A percentile compares a stretch with the other conserved stretches of the same genome.
Evolutionary conservation across 2,329 filamentous ascomycete species (phyloP).

Genomic region (Fusarium phyllophilum): DNA sequence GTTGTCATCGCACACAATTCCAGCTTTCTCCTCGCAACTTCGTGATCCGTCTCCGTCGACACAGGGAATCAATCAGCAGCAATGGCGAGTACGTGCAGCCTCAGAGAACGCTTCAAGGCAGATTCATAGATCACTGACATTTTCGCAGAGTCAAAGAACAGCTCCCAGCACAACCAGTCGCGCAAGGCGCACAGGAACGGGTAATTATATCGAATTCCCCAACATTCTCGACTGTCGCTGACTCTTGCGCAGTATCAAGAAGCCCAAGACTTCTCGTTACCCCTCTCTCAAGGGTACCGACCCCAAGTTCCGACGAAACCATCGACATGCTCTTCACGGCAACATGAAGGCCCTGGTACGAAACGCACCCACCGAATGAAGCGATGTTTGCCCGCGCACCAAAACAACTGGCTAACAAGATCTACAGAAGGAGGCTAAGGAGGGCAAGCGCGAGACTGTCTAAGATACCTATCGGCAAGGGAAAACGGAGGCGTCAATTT

Average conservation of each 20-base stretch:
- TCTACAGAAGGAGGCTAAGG: slow-evolving; percentile 92
- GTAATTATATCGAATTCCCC: slow-evolving; percentile 65
- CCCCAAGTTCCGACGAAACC: slow-evolving; percentile 99
- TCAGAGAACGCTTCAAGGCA: not conserved
- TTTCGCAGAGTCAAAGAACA: slow-evolving; percentile 95
- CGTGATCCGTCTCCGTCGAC: slow-evolving; percentile 43
- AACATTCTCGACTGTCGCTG: slow-evolving; percentile 11
- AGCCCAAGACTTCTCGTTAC: slow-evolving; percentile 99
- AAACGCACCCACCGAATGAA: slow-evolving; percentile 8
- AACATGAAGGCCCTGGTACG: slow-evolving; percentile 97
- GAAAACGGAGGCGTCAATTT: slow-evolving; percentile 37
- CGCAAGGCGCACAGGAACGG: slow-evolving; percentile 99
- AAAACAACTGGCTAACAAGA: slow-evolving; percentile 46
- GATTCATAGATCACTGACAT: slow-evolving; percentile 29
- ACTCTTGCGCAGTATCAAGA: slow-evolving; percentile 86
- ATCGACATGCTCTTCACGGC: slow-evolving; percentile 99
- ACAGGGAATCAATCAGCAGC: slow-evolving; percentile 48
- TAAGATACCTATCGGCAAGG: slow-evolving; percentile 56
- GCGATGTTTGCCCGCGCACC: not conserved
- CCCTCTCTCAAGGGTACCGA: slow-evolving; percentile 98
- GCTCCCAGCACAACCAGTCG: slow-evolving; percentile 98
- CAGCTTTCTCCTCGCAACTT: slow-evolving; percentile 42
- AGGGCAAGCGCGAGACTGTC: slow-evolving; percentile 91
- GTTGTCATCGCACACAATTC: slow-evolving; percentile 46
- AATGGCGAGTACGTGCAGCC: slow-evolving; percentile 54